phyloP scores from a whole-genome alignment of 805 yeast species.

The Cyberlindnera samutprakarnensis region DNA sequence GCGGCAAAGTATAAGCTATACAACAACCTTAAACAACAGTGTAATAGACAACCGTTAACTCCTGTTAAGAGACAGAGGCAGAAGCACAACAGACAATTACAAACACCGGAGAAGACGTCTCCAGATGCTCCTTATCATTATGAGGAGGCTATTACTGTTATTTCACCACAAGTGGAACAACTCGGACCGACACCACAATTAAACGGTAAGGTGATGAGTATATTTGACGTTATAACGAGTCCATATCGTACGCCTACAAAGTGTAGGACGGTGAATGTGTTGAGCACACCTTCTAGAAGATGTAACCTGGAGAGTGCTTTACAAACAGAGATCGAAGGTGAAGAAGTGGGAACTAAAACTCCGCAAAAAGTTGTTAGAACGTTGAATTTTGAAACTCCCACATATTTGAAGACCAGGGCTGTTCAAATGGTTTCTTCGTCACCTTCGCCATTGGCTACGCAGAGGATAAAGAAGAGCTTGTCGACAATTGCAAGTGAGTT shows the following conservation, averaged over 20 bases:
- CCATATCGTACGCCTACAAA: constrained; percentile 14
- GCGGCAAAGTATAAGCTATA: constrained; percentile 20
- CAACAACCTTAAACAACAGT: constrained; percentile 13
- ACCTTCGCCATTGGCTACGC: constrained; percentile 24
- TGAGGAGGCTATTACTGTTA: neutral
- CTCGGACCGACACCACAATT: constrained; percentile 88
- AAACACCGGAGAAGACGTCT: constrained; percentile 20
- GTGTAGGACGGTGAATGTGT: neutral
- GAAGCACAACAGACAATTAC: constrained; percentile 5
- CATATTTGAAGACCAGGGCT: constrained; percentile 29
- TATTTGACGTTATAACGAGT: constrained; percentile 43
- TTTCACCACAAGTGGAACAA: constrained; percentile 24
- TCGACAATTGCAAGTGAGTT: constrained; percentile 42
- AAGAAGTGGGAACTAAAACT: constrained; percentile 8
- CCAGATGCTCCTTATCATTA: constrained; percentile 11
- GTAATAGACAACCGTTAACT: constrained; percentile 1
- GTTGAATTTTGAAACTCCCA: constrained; percentile 30
- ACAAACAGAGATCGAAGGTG: constrained; percentile 3
- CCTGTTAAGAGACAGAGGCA: constrained; percentile 4
- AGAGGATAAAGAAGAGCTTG: constrained; percentile 26
- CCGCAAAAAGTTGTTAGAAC: constrained; percentile 10
- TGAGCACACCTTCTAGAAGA: constrained; percentile 9
- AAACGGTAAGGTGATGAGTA: constrained; percentile 65
- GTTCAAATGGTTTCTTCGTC: constrained; percentile 9
- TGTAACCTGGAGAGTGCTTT: constrained; percentile 7